These are phyloP conservation scores for Cadophora sp. DNA, from an alignment of 2,329 filamentous ascomycete genomes.

Conservation along the genomic window DNA sequence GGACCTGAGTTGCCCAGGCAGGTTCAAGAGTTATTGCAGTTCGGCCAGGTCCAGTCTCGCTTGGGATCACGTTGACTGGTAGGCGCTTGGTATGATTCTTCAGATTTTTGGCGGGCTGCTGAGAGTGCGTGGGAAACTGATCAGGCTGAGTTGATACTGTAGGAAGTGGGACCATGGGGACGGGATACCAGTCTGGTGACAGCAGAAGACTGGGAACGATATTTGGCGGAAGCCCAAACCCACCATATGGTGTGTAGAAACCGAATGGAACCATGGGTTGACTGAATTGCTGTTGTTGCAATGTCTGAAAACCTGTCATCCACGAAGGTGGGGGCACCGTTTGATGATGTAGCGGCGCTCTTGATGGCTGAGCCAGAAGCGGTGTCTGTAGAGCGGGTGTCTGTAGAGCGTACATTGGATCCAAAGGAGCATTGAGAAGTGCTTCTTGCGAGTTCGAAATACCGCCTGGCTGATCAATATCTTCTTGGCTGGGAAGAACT, in stretches of 20 bases:
- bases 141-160: background rate
- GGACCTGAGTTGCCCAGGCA: conserved; percentile 34
- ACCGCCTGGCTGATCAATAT: background rate
- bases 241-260: background rate
- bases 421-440: background rate
- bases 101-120: background rate
- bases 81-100: background rate
- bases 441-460: background rate
- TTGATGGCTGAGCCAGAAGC: background rate
- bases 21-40: conserved; percentile 34
- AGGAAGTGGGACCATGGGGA: background rate
- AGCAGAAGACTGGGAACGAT: background rate
- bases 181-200: conserved; percentile 8
- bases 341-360: background rate
- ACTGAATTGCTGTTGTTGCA: background rate
- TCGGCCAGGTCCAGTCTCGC: conserved; percentile 35
- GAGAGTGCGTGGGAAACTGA: background rate
- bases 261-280: background rate
- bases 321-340: background rate
- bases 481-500: background rate
- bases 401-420: background rate
- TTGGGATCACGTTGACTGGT: conserved; percentile 1
- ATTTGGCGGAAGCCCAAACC: background rate
- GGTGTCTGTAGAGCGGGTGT: background rate
- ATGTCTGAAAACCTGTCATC: conserved; percentile 1